These are phyloP conservation scores for Alternaria viburni DNA, from an alignment of 2,329 filamentous ascomycete genomes.

Conservation along the genomic window DNA sequence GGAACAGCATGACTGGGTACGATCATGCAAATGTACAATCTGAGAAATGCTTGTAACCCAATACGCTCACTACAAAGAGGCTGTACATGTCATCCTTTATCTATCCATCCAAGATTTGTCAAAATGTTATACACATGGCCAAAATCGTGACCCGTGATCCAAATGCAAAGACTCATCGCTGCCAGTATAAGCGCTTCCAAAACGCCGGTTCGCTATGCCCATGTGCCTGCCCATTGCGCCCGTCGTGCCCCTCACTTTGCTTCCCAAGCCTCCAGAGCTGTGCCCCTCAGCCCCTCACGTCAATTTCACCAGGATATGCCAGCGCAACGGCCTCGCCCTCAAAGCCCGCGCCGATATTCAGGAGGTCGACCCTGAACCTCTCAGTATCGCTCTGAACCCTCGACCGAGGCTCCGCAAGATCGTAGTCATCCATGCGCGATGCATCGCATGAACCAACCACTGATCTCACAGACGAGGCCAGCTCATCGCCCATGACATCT, in stretches of 20 bases:
- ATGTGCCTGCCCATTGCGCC: not conserved
- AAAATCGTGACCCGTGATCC: not conserved
- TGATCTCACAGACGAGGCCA: not conserved
- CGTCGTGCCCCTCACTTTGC: not conserved
- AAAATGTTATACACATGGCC: not conserved
- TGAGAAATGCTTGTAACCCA: not conserved
- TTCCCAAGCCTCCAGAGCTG: not conserved
- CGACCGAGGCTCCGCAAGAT: not conserved
- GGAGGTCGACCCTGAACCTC: constrained; percentile 1
- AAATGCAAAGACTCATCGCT: not conserved
- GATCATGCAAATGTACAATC: not conserved
- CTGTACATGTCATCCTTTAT: not conserved
- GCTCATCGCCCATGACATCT: not conserved
- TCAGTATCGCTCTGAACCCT: not conserved
- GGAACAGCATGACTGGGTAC: too few relatives aligned
- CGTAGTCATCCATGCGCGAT: not conserved
- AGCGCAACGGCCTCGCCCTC: not conserved
- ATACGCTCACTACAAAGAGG: not conserved
- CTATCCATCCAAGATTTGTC: not conserved
- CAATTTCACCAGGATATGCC: constrained; percentile 9
- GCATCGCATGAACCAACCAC: not conserved
- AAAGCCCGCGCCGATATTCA: constrained; percentile 6
- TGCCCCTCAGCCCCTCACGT: constrained; percentile 10
- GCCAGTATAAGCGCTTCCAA: not conserved
- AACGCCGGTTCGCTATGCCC: not conserved